phyloP scores from a whole-genome alignment of 176 grass and related monocot species.

The Pharus latifolius region DNA sequence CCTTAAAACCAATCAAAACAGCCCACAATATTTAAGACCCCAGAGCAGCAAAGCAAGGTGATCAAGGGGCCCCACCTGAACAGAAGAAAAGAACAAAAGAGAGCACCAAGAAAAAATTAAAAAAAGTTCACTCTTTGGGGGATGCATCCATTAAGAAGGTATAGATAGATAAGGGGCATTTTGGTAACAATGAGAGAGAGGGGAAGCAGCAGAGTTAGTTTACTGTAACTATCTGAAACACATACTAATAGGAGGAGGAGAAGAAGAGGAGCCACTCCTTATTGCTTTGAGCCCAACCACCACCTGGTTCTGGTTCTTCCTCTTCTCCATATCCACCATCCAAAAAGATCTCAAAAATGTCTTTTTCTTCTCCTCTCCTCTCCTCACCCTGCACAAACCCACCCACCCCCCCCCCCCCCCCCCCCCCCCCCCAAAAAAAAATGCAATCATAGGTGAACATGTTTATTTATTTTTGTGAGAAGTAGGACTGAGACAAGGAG shows the following conservation, averaged over 20 bases:
- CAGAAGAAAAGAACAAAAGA: neutral
- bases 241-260: neutral
- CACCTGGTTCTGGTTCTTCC: neutral
- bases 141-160: neutral
- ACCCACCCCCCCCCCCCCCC: too few relatives aligned
- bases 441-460: neutral
- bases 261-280: conserved; percentile 12
- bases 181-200: conserved; percentile 20
- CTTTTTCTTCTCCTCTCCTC: neutral
- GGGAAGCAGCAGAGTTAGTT: conserved; percentile 1
- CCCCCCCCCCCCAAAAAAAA: too few relatives aligned
- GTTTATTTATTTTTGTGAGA: conserved; percentile 2
- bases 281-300: conserved; percentile 27
- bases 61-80: neutral
- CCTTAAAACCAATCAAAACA: conserved; percentile 33
- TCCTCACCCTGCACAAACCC: neutral
- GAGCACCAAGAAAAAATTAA: neutral
- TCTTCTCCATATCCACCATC: conserved; percentile 37
- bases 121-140: neutral
- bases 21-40: neutral
- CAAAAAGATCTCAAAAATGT: conserved; percentile 14
- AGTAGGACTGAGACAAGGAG: conserved; percentile 12
- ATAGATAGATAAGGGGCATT: conserved; percentile 45
- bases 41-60: neutral
- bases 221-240: conserved; percentile 10